A percentile compares a stretch with the other conserved stretches of the same genome.
These are phyloP conservation scores for Trametes cinnabarina DNA, from an alignment of 768 basidiomycete species.

Conservation along the genomic window DNA sequence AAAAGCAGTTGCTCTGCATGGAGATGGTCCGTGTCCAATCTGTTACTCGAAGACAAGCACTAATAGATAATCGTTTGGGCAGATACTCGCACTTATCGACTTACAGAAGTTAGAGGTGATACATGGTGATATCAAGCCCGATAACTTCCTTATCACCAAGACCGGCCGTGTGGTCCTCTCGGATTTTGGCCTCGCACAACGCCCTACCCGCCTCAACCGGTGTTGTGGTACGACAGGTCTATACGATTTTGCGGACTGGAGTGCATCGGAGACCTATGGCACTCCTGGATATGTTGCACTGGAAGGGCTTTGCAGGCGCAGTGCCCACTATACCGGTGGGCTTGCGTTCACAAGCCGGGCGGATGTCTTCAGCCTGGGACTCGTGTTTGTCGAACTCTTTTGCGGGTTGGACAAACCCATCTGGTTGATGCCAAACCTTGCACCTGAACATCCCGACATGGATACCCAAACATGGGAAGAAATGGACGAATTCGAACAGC, in stretches of 20 bases:
- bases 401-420: no score
- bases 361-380: slow-evolving; percentile 49
- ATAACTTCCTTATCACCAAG: slow-evolving; percentile 45
- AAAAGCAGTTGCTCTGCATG: slow-evolving; percentile 9
- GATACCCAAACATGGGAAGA: no score
- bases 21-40: slow-evolving; percentile 15
- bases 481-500: no score
- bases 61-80: not conserved
- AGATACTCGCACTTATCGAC: slow-evolving; percentile 29
- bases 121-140: slow-evolving; percentile 51
- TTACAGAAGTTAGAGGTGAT: slow-evolving; percentile 44
- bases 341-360: slow-evolving; percentile 24
- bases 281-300: slow-evolving; percentile 44
- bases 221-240: no score
- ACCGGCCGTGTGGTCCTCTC: slow-evolving; percentile 36
- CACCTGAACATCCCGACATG: no score
- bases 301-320: slow-evolving; percentile 41
- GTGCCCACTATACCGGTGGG: slow-evolving; percentile 29
- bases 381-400: slow-evolving; percentile 44
- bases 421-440: no score
- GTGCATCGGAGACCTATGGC: slow-evolving; percentile 28
- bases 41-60: no score
- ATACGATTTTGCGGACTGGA: not conserved
- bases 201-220: not conserved
- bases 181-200: slow-evolving; percentile 42